Base-by-base conservation (phyloP, 257 asterid species). In the Solanum pennellii region DNA sequence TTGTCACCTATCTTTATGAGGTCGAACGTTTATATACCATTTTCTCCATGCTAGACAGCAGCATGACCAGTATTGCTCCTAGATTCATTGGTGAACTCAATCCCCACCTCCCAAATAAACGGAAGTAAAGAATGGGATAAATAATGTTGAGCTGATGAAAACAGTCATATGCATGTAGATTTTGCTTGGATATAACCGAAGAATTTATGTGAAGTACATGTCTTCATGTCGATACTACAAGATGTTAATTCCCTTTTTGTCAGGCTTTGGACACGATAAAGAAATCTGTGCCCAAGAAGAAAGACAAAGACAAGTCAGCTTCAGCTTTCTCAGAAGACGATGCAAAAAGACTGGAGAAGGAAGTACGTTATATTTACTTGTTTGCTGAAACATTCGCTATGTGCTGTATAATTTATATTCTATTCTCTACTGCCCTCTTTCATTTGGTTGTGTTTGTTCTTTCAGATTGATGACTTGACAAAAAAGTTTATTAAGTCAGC, bases 321-420 rank as follows among this genome's bases (percentile, higher is more conserved):
- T 88, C 98, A 87, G 86, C 90, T 89, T 90, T 95, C 86, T 91
- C 98, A 11, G 98, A 89, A 89, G 99, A 97, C 86, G 98, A 94
- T 85, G 95, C 93, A 23, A 95, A 94, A 91, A 93, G 96, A 89
- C 86, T 97, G 90, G 99, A 97, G 92, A 97, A 95, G 93, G 98
- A 97, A 88, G 99, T 95, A 89, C 91, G 95, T 87, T 56, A 76
- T 83, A 65, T 33, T 59, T 33, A 79, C 84, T 49, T 31, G 71
- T 82, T 31, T 52, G 71, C 31, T 52, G 85, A 49, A 79, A 59
- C 45, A 35, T 21, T 84, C 2, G 37, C 74, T 29, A 20, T 13
- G 39, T 14, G 60, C 56, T 45, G n/a, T 25, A 37, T 37, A 15
- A 25, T 31, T 25, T 41, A 82, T 44, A 76, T 9, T 45, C 20